These are phyloP conservation scores for Hebeloma cylindrosporum DNA, from an alignment of 768 basidiomycete genomes.

Conservation along the genomic window DNA sequence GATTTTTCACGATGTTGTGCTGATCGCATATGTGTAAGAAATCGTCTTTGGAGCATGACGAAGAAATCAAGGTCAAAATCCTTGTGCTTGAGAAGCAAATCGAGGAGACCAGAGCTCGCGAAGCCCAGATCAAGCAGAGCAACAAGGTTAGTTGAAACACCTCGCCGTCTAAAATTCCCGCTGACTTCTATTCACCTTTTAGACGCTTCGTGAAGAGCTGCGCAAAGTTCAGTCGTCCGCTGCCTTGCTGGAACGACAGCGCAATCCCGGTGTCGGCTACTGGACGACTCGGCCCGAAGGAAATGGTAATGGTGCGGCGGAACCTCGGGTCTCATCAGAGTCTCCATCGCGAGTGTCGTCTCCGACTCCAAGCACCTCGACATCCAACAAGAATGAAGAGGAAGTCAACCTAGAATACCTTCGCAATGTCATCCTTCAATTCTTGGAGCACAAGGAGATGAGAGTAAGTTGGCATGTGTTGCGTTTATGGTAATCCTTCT, in stretches of 20 bases:
- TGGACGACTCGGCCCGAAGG: slow-evolving; percentile 61
- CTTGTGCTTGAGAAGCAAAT: slow-evolving; percentile 60
- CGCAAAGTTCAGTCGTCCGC: slow-evolving; percentile 95
- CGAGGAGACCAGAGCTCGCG: slow-evolving; percentile 71
- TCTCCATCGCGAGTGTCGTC: slow-evolving; percentile 36
- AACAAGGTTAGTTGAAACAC: slow-evolving; percentile 85
- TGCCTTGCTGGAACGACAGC: slow-evolving; percentile 83
- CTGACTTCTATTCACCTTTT: slow-evolving; percentile 7
- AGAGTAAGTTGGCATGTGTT: slow-evolving; percentile 57
- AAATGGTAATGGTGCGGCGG: slow-evolving; percentile 41
- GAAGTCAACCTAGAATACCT: slow-evolving; percentile 96
- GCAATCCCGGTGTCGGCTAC: slow-evolving; percentile 93
- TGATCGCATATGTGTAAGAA: slow-evolving; percentile 23
- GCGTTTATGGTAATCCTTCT: neutral
- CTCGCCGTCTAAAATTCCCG: slow-evolving; percentile 1
- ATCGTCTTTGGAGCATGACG: slow-evolving; percentile 36
- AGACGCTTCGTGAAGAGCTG: slow-evolving; percentile 92
- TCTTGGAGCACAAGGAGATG: slow-evolving; percentile 98
- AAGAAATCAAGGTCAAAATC: slow-evolving; percentile 50
- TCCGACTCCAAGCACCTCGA: slow-evolving; percentile 32
- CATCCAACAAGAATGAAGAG: slow-evolving; percentile 62
- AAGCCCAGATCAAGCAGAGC: slow-evolving; percentile 65
- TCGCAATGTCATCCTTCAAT: slow-evolving; percentile 94
- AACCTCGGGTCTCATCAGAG: slow-evolving; percentile 37
- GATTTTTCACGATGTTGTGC: neutral